phyloP scores from a whole-genome alignment of 78 protist species.

The Dictyostelium brefeldianum region DNA sequence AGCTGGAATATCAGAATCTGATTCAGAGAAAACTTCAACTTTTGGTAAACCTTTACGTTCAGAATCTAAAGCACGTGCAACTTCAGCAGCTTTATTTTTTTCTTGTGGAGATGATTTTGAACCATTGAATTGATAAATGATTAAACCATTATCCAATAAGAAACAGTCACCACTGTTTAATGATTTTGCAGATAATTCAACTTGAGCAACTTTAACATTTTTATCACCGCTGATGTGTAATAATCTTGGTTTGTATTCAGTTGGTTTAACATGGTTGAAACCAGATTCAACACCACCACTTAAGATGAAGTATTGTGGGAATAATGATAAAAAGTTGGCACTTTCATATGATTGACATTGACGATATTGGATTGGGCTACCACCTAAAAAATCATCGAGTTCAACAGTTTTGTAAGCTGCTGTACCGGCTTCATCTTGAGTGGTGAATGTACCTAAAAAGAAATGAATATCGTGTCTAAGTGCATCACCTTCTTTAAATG shows the following conservation, averaged over 20 bases:
- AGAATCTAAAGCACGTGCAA: constrained; percentile 41
- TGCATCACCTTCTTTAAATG: constrained; percentile 87
- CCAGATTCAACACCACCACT: constrained; percentile 80
- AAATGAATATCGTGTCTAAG: constrained; percentile 58
- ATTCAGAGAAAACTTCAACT: constrained; percentile 7
- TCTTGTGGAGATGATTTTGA: constrained; percentile 32
- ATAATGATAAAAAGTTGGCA: constrained; percentile 48
- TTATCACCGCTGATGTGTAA: constrained; percentile 65
- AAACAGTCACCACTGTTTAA: constrained; percentile 78
- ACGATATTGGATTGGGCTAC: constrained; percentile 69
- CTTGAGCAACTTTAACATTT: constrained; percentile 47
- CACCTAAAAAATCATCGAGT: constrained; percentile 89
- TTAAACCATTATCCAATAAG: constrained; percentile 68
- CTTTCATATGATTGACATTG: constrained; percentile 56
- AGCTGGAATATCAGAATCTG: constrained; percentile 46
- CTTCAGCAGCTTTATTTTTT: constrained; percentile 35
- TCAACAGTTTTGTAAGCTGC: constrained; percentile 94
- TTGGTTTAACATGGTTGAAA: constrained; percentile 60
- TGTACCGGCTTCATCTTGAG: constrained; percentile 88
- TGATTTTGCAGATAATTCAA: neutral
- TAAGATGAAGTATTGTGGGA: constrained; percentile 43
- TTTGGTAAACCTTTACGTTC: constrained; percentile 67
- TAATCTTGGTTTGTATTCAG: constrained; percentile 67
- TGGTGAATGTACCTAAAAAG: constrained; percentile 89
- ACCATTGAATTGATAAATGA: constrained; percentile 49